Conservation (phyloP, 257 asterid species). For the Solanum pimpinellifolium region DNA sequence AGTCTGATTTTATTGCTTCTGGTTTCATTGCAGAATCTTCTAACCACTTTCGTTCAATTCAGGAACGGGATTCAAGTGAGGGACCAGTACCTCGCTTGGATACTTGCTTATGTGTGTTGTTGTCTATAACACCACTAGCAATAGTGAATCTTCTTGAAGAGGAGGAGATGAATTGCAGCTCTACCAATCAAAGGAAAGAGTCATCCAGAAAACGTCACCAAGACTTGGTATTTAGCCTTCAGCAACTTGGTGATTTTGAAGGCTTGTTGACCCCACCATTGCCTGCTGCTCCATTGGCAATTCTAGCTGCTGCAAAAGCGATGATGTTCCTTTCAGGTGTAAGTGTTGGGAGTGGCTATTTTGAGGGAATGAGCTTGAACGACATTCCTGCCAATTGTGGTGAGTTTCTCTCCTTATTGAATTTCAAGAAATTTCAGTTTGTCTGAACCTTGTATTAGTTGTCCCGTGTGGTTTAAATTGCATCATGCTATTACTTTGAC, state of each 20-base stretch:
- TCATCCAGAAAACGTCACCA: conserved; percentile 48
- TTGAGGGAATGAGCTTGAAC: conserved; percentile 75
- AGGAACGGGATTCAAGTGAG: conserved; percentile 92
- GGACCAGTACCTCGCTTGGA: conserved; percentile 92
- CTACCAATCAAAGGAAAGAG: conserved; percentile 30
- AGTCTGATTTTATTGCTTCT: not conserved
- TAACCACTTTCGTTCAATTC: conserved; percentile 6
- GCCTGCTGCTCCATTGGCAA: conserved; percentile 69
- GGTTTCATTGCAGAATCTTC: conserved; percentile 1
- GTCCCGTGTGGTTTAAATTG: not conserved
- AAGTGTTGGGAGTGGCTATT: conserved; percentile 63
- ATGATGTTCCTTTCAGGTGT: conserved; percentile 82
- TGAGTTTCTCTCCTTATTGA: conserved; percentile 33
- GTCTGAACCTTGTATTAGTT: not conserved
- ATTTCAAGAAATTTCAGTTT: not conserved
- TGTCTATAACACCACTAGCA: conserved; percentile 71
- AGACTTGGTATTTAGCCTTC: conserved; percentile 73
- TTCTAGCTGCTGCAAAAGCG: conserved; percentile 95
- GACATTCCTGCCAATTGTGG: conserved; percentile 72
- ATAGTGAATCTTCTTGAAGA: conserved; percentile 77
- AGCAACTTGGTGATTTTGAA: conserved; percentile 76
- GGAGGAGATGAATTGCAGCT: conserved; percentile 43
- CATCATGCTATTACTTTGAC: not conserved
- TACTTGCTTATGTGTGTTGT: conserved; percentile 81
- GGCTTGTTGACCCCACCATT: conserved; percentile 78